Evolutionary conservation across 495 filamentous ascomycete species (phyloP).

Genomic region (Aspergillus asperescens): DNA sequence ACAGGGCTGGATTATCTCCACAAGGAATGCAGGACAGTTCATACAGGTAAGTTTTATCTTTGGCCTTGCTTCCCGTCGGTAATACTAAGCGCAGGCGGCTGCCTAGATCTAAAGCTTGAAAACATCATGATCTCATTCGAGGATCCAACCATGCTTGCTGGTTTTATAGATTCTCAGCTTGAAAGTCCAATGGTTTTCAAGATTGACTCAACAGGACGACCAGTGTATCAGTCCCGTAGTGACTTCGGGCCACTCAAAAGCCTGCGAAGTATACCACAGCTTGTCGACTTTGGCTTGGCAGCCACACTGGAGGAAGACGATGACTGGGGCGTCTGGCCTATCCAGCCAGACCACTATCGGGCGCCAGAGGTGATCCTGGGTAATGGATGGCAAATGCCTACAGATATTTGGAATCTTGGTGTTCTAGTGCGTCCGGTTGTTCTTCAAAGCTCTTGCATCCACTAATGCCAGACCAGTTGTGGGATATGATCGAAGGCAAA

Average conservation of each 20-base stretch:
- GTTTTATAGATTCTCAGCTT: constrained; percentile 35
- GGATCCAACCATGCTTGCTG: constrained; percentile 37
- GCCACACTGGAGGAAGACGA: constrained; percentile 49
- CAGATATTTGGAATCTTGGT: constrained; percentile 47
- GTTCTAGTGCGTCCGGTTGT: constrained; percentile 39
- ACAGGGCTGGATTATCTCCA: constrained; percentile 45
- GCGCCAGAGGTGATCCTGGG: constrained; percentile 45
- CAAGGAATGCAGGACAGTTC: constrained; percentile 33
- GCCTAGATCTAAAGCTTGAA: constrained; percentile 43
- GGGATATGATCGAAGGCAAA: constrained; percentile 47
- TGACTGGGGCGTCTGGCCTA: constrained; percentile 37
- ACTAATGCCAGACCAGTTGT: constrained; percentile 37
- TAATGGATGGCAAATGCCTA: constrained; percentile 35
- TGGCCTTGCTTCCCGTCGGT: constrained; percentile 15
- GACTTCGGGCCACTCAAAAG: constrained; percentile 38
- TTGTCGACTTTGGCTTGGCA: constrained; percentile 86
- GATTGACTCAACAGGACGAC: constrained; percentile 27
- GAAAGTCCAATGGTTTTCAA: constrained; percentile 39
- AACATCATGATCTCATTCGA: constrained; percentile 46
- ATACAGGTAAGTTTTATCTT: constrained; percentile 28
- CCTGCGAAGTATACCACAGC: constrained; percentile 49
- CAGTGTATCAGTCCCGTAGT: constrained; percentile 37
- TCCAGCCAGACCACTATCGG: constrained; percentile 43
- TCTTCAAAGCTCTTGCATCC: constrained; percentile 20
- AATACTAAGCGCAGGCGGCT: constrained; percentile 22